These are phyloP conservation scores for Durotheca rogersii DNA, from an alignment of 495 filamentous ascomycete genomes.

Conservation along the genomic window DNA sequence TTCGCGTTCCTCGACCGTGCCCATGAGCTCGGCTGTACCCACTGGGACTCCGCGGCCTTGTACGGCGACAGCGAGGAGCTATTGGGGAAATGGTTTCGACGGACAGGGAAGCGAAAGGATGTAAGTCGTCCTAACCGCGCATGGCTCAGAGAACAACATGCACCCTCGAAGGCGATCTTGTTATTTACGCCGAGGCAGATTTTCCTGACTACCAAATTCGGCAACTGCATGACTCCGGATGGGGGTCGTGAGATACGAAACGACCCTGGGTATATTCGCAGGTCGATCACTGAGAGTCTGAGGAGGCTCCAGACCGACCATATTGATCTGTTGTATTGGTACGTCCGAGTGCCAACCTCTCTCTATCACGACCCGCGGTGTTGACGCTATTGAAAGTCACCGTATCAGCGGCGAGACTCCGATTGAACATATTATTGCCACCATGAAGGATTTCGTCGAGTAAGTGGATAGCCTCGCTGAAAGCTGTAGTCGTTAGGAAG, in stretches of 20 bases:
- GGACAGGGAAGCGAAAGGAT: slow-evolving; percentile 44
- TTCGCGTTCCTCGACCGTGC: slow-evolving; percentile 54
- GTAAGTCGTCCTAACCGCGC: neutral
- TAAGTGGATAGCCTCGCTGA: too few relatives aligned
- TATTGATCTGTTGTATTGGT: slow-evolving; percentile 59
- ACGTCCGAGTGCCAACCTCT: slow-evolving; percentile 11
- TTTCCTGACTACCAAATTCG: slow-evolving; percentile 60
- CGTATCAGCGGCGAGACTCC: slow-evolving; percentile 58
- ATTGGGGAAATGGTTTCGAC: slow-evolving; percentile 55
- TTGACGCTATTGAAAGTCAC: slow-evolving; percentile 36
- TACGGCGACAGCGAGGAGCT: slow-evolving; percentile 53
- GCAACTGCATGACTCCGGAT: slow-evolving; percentile 3
- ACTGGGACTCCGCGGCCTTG: slow-evolving; percentile 52
- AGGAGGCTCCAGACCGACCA: slow-evolving; percentile 45
- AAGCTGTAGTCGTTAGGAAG: too few relatives aligned
- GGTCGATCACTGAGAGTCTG: slow-evolving; percentile 51
- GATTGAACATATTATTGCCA: slow-evolving; percentile 43
- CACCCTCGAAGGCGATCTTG: neutral
- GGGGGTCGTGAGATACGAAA: slow-evolving; percentile 35
- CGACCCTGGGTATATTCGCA: slow-evolving; percentile 51
- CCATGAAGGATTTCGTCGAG: slow-evolving; percentile 52
- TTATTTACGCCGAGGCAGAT: slow-evolving; percentile 35
- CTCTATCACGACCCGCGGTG: slow-evolving; percentile 57
- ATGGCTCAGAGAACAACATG: neutral
- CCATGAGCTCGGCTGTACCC: slow-evolving; percentile 51